A percentile compares a stretch with the other conserved stretches of the same genome.
Evolutionary conservation across 805 yeast species (phyloP).

Genomic region (Limtongia smithiae): DNA sequence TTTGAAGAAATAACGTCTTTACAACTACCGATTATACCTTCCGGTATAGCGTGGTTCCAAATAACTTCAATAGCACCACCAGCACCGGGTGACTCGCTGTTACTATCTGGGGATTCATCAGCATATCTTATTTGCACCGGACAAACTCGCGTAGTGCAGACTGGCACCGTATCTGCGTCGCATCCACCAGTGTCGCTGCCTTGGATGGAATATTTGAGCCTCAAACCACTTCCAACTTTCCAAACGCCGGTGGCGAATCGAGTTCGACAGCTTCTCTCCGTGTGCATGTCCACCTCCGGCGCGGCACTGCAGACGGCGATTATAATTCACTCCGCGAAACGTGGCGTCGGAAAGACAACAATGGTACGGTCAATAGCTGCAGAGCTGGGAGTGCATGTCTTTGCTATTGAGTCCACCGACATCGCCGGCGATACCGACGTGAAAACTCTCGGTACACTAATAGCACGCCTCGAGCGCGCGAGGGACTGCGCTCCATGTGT

Average conservation of each 20-base stretch:
- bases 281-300: conserved; percentile 42
- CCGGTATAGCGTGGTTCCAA: conserved; percentile 81
- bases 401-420: conserved; percentile 68
- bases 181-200: conserved; percentile 24
- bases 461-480: conserved; percentile 70
- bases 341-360: conserved; percentile 78
- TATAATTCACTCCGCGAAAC: conserved; percentile 60
- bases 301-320: conserved; percentile 56
- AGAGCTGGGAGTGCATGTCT: conserved; percentile 60
- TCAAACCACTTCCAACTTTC: conserved; percentile 35
- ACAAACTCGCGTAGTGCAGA: conserved; percentile 64
- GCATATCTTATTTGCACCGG: conserved; percentile 59
- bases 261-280: conserved; percentile 7
- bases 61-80: conserved; percentile 47
- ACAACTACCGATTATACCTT: conserved; percentile 52
- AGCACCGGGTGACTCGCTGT: conserved; percentile 30
- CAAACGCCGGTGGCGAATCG: not conserved
- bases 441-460: conserved; percentile 71
- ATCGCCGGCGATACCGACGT: conserved; percentile 66
- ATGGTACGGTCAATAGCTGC: conserved; percentile 53
- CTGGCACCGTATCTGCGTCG: conserved; percentile 48
- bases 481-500: conserved; percentile 48
- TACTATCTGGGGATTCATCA: not conserved
- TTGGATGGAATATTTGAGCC: conserved; percentile 32
- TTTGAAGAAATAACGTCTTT: conserved; percentile 3